phyloP scores from a whole-genome alignment of 2,329 filamentous ascomycete genomes.

The Exserohilum rostratum region DNA sequence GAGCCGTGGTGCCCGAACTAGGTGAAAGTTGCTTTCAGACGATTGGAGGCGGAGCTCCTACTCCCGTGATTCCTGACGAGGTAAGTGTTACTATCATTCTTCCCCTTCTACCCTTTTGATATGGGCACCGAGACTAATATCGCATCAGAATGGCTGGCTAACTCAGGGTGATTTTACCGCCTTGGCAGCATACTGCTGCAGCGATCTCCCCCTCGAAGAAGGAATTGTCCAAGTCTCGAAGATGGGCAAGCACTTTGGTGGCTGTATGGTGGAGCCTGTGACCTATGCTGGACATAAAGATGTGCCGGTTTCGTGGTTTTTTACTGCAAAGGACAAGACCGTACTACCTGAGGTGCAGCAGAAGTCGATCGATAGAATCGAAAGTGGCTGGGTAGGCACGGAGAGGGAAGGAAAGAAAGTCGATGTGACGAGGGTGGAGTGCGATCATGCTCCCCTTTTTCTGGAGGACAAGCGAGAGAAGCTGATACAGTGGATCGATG shows the following conservation, averaged over 20 bases:
- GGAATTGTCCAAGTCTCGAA: slow-evolving; percentile 18
- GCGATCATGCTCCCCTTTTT: slow-evolving; percentile 45
- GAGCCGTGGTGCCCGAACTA: slow-evolving; percentile 22
- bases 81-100: slow-evolving; percentile 5
- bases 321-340: slow-evolving; percentile 47
- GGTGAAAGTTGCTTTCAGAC: slow-evolving; percentile 13
- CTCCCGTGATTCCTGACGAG: slow-evolving; percentile 13
- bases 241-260: slow-evolving; percentile 41
- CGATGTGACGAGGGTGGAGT: slow-evolving; percentile 46
- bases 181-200: slow-evolving; percentile 22
- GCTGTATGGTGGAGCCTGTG: slow-evolving; percentile 43
- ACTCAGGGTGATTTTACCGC: slow-evolving; percentile 8
- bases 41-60: not conserved
- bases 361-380: slow-evolving; percentile 44
- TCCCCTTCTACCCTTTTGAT: too few species aligned
- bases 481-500: slow-evolving; percentile 35
- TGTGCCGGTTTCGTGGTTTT: slow-evolving; percentile 50
- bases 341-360: slow-evolving; percentile 44
- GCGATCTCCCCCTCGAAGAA: slow-evolving; percentile 19
- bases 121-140: not conserved
- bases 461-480: slow-evolving; percentile 31
- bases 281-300: slow-evolving; percentile 52
- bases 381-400: slow-evolving; percentile 32
- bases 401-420: slow-evolving; percentile 45
- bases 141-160: slow-evolving; percentile 22